Evolutionary conservation across 2,329 filamentous ascomycete genomes (phyloP).

Genomic region (Pseudopyricularia cyperi): DNA sequence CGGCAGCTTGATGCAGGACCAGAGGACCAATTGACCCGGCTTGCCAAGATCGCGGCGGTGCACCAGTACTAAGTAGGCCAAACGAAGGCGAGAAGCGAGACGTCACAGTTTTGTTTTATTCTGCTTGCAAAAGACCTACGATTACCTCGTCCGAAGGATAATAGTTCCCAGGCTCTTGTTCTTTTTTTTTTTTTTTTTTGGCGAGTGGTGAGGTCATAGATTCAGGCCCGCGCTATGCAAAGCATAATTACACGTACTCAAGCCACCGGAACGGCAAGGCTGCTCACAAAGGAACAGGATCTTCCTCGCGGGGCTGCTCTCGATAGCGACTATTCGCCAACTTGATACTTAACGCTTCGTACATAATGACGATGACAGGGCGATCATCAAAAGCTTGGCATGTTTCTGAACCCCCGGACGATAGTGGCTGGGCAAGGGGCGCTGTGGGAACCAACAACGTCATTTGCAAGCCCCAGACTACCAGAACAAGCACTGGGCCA

Average conservation of each 20-base stretch:
- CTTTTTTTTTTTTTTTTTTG: background rate
- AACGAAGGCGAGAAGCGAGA: too few species aligned
- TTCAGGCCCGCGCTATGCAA: background rate
- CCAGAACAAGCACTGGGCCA: background rate
- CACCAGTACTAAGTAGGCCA: background rate
- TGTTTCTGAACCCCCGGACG: background rate
- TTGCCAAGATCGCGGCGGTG: background rate
- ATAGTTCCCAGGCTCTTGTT: background rate
- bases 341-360: too few species aligned
- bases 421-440: background rate
- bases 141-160: background rate
- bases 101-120: background rate
- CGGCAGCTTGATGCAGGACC: background rate
- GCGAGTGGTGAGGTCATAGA: conserved; percentile 1
- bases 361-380: background rate
- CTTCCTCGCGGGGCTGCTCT: background rate
- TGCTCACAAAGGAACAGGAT: background rate
- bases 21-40: background rate
- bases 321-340: too few species aligned
- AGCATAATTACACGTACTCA: background rate
- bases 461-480: background rate
- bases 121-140: background rate
- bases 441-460: background rate
- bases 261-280: background rate
- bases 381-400: background rate